Evolutionary conservation across 1,139 yeast species (phyloP), one percentile per base, ranked within the genome.

Genomic region (Citeromyces siamensis): DNA sequence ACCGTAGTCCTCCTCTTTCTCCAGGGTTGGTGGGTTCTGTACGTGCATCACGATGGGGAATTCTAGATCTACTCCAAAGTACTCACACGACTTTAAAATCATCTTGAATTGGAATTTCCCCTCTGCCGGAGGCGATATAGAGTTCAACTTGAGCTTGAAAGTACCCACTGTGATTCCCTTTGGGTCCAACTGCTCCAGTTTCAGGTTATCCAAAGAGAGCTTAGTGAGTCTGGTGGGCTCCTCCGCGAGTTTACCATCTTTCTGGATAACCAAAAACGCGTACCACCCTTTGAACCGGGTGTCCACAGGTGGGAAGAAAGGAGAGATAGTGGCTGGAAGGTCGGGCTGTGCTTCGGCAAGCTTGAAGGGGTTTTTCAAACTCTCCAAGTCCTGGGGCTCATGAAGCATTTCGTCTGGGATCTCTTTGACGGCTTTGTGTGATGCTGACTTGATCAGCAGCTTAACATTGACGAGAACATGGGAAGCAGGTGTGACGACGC

Each of bases 201-300:
- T 52, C 49, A 81, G 60, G 55, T 82, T 81, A 32, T 67, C 59
- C 41, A 75, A 59, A 43, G 74, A 76, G 23, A 68, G 60, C 41
- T 71, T 68, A 33, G 70, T 68, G 42, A 85, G 52, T 32, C 59
- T 60, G 26, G 66, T 64, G 4, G 86, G 85, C 12, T 71, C 64
- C 46, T 88, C 96, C 20, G 79, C 70, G 36, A 88, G 62, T 54
- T 80, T 84, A 43, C 74, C 75, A 54, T 88, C 96, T 46, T 75
- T 75, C 55, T 84, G 95, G 35, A 69, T 62, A 29, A 75, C 62
- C 39, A 88, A 58, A 40, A 78, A 67, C 19, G 80, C 88, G 37
- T 71, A 62, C 90, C 95, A 88, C 14, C 60, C 59, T 26, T 44
- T 48, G 35, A 46, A 42, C 42, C 65, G 66, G 45, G 66, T 65